Percentiles rank a stretch among this genome's conserved stretches.
These are phyloP conservation scores for Carex pumila DNA, from an alignment of 176 grass and related monocot species.

Conservation along the genomic window DNA sequence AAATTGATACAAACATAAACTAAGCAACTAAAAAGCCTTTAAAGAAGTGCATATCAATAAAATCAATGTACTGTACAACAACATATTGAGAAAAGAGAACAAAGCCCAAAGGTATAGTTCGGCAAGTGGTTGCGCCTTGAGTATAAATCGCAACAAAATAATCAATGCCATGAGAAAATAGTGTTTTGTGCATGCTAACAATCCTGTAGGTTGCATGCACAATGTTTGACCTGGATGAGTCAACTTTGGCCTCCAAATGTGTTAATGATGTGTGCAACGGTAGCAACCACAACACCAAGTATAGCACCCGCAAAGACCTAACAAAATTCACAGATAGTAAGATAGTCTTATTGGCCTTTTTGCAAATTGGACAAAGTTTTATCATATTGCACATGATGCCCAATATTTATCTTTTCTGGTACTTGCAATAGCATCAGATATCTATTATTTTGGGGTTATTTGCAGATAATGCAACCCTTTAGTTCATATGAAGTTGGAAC, in stretches of 20 bases:
- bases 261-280: conserved; percentile 35
- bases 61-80: background rate
- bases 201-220: background rate
- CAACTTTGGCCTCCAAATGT: background rate
- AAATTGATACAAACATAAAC: conserved; percentile 12
- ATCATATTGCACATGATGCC: background rate
- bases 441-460: background rate
- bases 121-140: background rate
- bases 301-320: conserved; percentile 55
- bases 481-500: background rate
- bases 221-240: background rate
- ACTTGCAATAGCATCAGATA: background rate
- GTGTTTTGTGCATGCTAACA: background rate
- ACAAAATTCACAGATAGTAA: conserved; percentile 21
- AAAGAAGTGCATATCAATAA: background rate
- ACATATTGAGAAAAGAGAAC: background rate
- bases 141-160: background rate
- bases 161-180: background rate
- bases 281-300: conserved; percentile 54
- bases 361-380: background rate
- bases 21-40: background rate
- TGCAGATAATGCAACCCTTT: background rate
- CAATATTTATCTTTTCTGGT: background rate
- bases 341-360: conserved; percentile 6
- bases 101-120: background rate